Base-by-base conservation (phyloP, 192 early-diverging fungal species). In the Backusella tarrabulga region DNA sequence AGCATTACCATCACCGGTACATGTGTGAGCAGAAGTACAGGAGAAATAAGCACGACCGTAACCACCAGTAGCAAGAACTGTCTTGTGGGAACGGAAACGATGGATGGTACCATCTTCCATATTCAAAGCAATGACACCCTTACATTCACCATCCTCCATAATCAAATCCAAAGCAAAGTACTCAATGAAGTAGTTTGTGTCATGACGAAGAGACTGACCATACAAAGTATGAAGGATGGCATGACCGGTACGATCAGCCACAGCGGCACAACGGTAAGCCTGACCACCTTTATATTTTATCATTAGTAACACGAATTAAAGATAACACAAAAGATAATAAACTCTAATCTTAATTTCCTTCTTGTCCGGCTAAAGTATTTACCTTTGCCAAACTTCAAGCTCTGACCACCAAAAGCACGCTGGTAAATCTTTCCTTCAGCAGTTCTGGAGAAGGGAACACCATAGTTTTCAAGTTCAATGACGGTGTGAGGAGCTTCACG, bases 11-110 rank as follows among this genome's bases (percentile, higher is more conserved):
- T 99, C 98, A 83, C 98, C 98, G 52, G 98, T 98, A 89, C 97
- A 98, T 38, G 97, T 98, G 87, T 99, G 98, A 56, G 97, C 98
- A 75, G 95, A 95, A 7, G 98, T 99, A 85, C 94, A 95, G 34
- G 95, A 97, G 89, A 98, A 99, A 91, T 97, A 99, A 23, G 98
- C 95, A 77, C 97, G 95, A 42, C 98, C 98, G 88, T 98, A 99
- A 76, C 98, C 98, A 77, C 98, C 98, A 19, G 98, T 99, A 54
- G 98, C 98, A 68, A 99, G 88, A 23, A 99, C 95, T 38, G 98
- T 99, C 88, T 97, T 95, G 88, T 99, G 97, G n/a, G 97, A 85
- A 73, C 95, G 93, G 90, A 99, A 97, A 68, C 98, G 92, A 90
- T 99, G 98, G 75, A 99, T 88, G 34, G 97, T 96, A 74, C 98